These are phyloP conservation scores for Fraxinus greggii DNA, from an alignment of 305 asterid genomes.

Conservation along the genomic window DNA sequence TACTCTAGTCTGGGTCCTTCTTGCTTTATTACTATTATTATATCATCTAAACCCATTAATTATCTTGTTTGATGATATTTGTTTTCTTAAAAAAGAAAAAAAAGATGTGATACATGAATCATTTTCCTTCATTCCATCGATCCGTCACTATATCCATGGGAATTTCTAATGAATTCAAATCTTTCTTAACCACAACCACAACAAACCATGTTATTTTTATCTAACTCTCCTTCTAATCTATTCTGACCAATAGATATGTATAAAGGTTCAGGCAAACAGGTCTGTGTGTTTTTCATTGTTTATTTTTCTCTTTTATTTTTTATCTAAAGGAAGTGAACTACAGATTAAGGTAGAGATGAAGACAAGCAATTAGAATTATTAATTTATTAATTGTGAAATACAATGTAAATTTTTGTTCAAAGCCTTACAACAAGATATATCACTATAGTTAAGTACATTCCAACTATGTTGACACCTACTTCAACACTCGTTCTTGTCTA, in stretches of 20 bases:
- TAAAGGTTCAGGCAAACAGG: not conserved
- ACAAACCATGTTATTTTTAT: not conserved
- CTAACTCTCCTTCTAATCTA: not conserved
- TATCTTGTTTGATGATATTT: not conserved
- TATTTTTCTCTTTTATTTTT: not conserved
- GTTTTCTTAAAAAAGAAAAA: not conserved
- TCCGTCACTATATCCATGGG: not conserved
- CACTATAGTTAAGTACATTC: not conserved
- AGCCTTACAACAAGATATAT: not conserved
- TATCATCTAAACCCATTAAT: not conserved
- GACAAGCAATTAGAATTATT: not conserved
- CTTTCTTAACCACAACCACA: not conserved
- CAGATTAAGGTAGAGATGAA: not conserved
- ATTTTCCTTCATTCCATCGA: not conserved
- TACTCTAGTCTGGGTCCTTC: not conserved
- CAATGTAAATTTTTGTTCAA: conserved; percentile 12
- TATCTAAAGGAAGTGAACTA: not conserved
- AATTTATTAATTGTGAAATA: not conserved
- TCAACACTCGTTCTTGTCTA: not conserved
- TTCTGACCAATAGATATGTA: not conserved
- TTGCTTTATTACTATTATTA: not conserved
- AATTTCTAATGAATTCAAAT: not conserved
- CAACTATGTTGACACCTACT: not conserved
- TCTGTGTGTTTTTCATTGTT: not conserved
- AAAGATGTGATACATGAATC: not conserved